A percentile compares a stretch with the other conserved stretches of the same genome.
Conservation (phyloP, 2,329 filamentous ascomycete genomes). For the Xylogone sp. region DNA sequence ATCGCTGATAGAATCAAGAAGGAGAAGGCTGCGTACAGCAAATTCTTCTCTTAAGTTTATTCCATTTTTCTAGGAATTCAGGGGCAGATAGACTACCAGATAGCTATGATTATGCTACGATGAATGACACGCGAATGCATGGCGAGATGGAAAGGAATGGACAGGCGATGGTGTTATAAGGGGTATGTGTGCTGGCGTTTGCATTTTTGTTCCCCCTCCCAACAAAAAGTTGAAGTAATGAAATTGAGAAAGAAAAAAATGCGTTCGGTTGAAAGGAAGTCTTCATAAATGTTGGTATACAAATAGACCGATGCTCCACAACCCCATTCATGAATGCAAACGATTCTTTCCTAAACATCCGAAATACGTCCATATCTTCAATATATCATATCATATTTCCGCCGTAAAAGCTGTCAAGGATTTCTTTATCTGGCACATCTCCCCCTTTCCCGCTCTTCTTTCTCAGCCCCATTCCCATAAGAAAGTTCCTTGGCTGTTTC, state of each 20-base stretch:
- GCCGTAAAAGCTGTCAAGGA: not conserved
- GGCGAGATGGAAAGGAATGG: not conserved
- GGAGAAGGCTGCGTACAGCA: conserved; percentile 90
- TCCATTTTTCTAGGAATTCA: not conserved
- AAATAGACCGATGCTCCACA: not conserved
- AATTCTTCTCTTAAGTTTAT: conserved; percentile 62
- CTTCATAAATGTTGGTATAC: not conserved
- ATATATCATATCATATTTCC: not conserved
- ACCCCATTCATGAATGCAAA: not conserved
- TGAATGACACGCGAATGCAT: not conserved
- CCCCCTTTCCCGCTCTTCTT: conserved; percentile 10
- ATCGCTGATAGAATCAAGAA: conserved; percentile 71
- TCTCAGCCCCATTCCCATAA: conserved; percentile 21
- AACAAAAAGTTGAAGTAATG: not conserved
- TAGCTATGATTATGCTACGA: not conserved
- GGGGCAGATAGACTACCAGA: not conserved
- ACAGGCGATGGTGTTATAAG: not conserved
- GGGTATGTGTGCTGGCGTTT: not conserved
- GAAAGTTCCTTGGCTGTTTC: conserved; percentile 22
- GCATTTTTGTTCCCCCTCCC: not conserved
- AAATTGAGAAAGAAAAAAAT: not conserved
- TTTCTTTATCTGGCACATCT: not conserved
- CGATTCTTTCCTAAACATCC: too few species aligned
- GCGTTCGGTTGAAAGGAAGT: not conserved
- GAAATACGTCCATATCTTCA: not conserved